Base-by-base conservation (phyloP, 495 filamentous ascomycete genomes). In the Lasiosphaeris hirsuta region DNA sequence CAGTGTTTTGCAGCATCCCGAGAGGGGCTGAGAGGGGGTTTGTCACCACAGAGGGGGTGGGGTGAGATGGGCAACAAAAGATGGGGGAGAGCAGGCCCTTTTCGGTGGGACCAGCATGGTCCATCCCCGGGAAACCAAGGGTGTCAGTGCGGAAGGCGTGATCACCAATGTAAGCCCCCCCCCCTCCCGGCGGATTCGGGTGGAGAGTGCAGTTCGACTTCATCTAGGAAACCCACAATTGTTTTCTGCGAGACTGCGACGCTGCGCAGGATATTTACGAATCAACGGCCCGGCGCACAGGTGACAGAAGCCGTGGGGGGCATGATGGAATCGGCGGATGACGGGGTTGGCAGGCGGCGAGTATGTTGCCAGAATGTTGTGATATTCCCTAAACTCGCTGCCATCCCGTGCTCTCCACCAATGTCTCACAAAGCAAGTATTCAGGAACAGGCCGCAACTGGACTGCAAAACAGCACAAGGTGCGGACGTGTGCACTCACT, bases 361-460 rank as follows among this genome's bases (percentile, higher is more conserved):
- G 7, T 23, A 64, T 69, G 63, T 65, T 67, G 63, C 62, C 17
- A 70, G 68, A 69, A 69, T 70, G 66, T 63, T 65, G 68, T 59
- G 56, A 69, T 70, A 64, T 70, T 64, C 48, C 50, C 45, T 38
- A 45, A 54, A 38, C 30, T 39, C 49, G 38, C 60, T 49, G 43
- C 50, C 55, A 58, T 62, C 17, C 46, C 17, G 48, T 38, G 14
- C 38, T 30, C 23, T 30, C 23, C 23, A 30, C 23, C 23, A 30
- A 30, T 30, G 23, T 30, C 23, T 30, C 23, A 30, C 23, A 30
- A 30, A 30, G 23, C 23, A 30, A 30, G 23, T 30, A 30, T 30
- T 30, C 23, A 30, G 23, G 23, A 2, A 30, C 23, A 30, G 23
- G 23, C 5, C 23, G 2, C 14, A 14, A 43, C 50, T 8, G 14